Evolutionary conservation across 2,329 filamentous ascomycete species (phyloP).

Genomic region (Beauveria australis): DNA sequence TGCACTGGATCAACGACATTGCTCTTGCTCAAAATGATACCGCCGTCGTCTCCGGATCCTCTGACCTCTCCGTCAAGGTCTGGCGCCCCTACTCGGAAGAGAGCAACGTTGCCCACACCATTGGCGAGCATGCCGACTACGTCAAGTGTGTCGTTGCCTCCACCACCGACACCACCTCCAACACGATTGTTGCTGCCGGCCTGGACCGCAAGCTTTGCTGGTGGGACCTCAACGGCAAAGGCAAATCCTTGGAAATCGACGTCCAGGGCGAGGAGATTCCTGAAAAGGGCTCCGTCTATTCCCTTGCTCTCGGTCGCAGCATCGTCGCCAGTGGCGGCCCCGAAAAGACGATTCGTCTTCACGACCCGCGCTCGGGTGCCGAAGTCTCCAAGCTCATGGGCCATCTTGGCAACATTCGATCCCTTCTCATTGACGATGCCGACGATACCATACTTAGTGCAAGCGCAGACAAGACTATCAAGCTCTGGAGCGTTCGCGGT

Average conservation of each 20-base stretch:
- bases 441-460: conserved; percentile 90
- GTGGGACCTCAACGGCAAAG: conserved; percentile 86
- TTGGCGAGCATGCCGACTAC: conserved; percentile 92
- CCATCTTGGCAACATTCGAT: conserved; percentile 88
- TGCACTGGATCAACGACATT: conserved; percentile 95
- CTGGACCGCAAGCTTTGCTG: conserved; percentile 86
- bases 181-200: conserved; percentile 91
- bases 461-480: conserved; percentile 93
- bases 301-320: conserved; percentile 68
- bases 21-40: conserved; percentile 68
- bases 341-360: conserved; percentile 84
- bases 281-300: conserved; percentile 93
- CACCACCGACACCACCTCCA: conserved; percentile 46
- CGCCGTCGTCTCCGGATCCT: conserved; percentile 80
- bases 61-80: conserved; percentile 87
- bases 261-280: conserved; percentile 72
- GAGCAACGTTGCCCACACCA: conserved; percentile 53
- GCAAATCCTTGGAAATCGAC: conserved; percentile 80
- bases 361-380: conserved; percentile 84
- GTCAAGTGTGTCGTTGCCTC: conserved; percentile 89
- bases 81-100: conserved; percentile 69
- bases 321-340: conserved; percentile 89
- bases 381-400: conserved; percentile 93
- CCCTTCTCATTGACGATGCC: conserved; percentile 80
- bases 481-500: conserved; percentile 93